A percentile compares a stretch with the other conserved stretches of the same genome.
phyloP scores from a whole-genome alignment of 306 rosid species.

The Hylodesmum podocarpum region DNA sequence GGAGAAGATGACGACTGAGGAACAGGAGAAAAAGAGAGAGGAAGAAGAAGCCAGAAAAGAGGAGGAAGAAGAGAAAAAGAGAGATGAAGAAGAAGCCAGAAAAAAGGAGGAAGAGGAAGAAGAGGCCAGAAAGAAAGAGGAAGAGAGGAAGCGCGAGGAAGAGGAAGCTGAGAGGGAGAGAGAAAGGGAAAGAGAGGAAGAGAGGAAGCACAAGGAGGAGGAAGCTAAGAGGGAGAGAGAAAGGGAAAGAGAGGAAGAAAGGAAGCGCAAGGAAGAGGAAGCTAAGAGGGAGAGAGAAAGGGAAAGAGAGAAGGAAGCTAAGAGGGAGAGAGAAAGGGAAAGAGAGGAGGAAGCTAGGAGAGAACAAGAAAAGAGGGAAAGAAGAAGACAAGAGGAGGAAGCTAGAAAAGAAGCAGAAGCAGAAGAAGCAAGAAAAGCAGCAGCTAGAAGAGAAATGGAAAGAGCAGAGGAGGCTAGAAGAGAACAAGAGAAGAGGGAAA shows the following conservation, averaged over 20 bases:
- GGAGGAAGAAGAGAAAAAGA: background rate
- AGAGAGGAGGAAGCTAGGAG: background rate
- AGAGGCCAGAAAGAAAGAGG: background rate
- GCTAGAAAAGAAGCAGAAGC: background rate
- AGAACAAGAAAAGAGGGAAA: background rate
- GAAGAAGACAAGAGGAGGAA: background rate
- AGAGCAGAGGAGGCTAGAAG: background rate
- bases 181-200: background rate
- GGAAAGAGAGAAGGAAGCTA: background rate
- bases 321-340: background rate
- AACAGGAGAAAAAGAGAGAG: conserved; percentile 32
- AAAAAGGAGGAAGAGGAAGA: background rate
- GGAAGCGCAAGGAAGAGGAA: background rate
- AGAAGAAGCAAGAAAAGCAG: background rate
- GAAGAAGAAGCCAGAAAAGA: conserved; percentile 46
- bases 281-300: background rate
- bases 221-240: background rate
- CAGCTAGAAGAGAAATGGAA: background rate
- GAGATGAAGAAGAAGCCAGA: conserved; percentile 15
- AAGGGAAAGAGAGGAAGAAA: background rate
- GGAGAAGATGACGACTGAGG: conserved; percentile 58
- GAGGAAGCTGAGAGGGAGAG: background rate
- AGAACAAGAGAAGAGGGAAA: background rate
- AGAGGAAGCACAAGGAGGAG: background rate
- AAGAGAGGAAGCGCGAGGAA: conserved; percentile 42